Percentiles rank a stretch among this genome's conserved stretches.
phyloP scores from a whole-genome alignment of 306 rosid genomes.

The Ormosia emarginata region DNA sequence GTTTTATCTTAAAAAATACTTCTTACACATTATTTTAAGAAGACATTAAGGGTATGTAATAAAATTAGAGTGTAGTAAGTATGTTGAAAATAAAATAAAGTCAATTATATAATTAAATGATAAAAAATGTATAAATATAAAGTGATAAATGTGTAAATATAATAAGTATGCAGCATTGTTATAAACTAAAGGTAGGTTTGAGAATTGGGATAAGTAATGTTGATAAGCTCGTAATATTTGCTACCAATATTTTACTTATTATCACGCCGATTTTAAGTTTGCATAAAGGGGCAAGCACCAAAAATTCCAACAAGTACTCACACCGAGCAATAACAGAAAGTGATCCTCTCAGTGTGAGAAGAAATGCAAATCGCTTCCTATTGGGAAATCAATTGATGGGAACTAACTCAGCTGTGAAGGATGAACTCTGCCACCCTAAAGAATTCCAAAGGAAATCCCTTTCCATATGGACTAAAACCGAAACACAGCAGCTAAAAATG shows the following conservation, averaged over 20 bases:
- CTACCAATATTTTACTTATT: too few species aligned
- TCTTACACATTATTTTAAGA: too few species aligned
- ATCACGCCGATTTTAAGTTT: neutral
- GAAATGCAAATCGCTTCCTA: neutral
- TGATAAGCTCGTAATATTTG: neutral
- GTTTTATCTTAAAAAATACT: too few species aligned
- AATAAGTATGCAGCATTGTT: too few species aligned
- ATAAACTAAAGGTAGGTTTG: too few species aligned
- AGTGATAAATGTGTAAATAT: too few species aligned
- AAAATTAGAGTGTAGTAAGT: too few species aligned
- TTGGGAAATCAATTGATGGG: neutral
- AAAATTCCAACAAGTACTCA: neutral
- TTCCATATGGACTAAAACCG: neutral
- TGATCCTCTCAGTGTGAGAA: neutral
- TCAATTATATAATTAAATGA: too few species aligned
- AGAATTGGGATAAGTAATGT: neutral
- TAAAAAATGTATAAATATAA: too few species aligned
- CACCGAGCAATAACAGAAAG: neutral
- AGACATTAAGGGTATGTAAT: too few species aligned
- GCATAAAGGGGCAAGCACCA: neutral
- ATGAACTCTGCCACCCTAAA: neutral
- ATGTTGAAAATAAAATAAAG: too few species aligned
- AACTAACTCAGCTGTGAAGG: neutral
- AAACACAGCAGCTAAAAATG: neutral
- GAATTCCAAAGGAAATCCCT: neutral